A percentile compares a stretch with the other conserved stretches of the same genome.
phyloP scores from a whole-genome alignment of 306 rosid species.

The Prunus mume region DNA sequence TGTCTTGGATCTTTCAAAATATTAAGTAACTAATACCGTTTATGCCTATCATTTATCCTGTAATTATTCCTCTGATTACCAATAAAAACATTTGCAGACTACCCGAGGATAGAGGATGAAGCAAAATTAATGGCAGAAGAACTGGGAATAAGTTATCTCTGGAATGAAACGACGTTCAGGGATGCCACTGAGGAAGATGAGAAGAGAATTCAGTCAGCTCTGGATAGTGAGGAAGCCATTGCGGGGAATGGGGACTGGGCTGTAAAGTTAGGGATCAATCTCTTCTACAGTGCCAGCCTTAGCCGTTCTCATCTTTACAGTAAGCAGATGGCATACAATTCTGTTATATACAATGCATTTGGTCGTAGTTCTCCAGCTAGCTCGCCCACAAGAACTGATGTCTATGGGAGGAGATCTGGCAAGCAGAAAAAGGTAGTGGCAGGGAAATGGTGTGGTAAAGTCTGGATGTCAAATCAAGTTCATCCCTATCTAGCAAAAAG shows the following conservation, averaged over 20 bases:
- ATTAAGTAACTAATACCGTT: conserved; percentile 4
- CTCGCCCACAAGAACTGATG: conserved; percentile 54
- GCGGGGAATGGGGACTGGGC: conserved; percentile 96
- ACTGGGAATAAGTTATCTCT: conserved; percentile 50
- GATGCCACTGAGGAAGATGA: conserved; percentile 71
- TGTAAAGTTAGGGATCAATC: conserved; percentile 95
- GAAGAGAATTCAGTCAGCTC: conserved; percentile 73
- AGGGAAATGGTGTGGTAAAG: conserved; percentile 99
- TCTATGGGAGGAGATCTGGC: conserved; percentile 65
- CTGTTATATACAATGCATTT: conserved; percentile 86
- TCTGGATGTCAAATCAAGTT: conserved; percentile 96
- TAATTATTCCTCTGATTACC: conserved; percentile 22
- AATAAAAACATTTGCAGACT: conserved; percentile 49
- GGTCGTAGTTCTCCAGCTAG: conserved; percentile 66
- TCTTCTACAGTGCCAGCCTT: conserved; percentile 89
- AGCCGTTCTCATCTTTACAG: conserved; percentile 92
- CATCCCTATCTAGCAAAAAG: conserved; percentile 75
- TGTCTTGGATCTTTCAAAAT: conserved; percentile 6
- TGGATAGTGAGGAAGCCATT: conserved; percentile 87
- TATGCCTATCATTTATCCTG: conserved; percentile 11
- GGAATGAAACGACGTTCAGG: conserved; percentile 64
- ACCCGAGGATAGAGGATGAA: conserved; percentile 88
- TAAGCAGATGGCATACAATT: conserved; percentile 98
- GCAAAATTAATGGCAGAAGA: conserved; percentile 75
- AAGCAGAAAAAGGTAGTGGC: conserved; percentile 81